Evolutionary conservation across 2,329 filamentous ascomycete species (phyloP).

Genomic region (Grosmannia serpens): DNA sequence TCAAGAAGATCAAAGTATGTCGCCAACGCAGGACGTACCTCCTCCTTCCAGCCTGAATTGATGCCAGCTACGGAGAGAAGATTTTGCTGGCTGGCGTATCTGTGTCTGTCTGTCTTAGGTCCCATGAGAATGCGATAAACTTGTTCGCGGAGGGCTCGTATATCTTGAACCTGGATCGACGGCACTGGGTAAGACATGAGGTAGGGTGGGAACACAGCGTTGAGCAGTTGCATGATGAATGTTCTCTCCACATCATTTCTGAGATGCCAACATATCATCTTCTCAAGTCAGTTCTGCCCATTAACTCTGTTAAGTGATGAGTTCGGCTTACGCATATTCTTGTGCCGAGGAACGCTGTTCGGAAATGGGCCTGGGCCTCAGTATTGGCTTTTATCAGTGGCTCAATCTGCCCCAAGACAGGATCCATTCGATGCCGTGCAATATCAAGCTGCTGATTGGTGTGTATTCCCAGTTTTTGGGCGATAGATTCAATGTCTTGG

Average conservation of each 20-base stretch:
- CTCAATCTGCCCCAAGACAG: constrained; percentile 3
- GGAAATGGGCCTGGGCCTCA: constrained; percentile 7
- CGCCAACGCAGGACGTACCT: constrained; percentile 7
- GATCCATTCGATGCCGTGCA: constrained; percentile 5
- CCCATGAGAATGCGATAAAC: constrained; percentile 8
- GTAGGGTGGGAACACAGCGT: constrained; percentile 14
- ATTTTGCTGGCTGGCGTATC: background rate
- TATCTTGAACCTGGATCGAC: constrained; percentile 2
- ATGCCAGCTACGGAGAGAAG: constrained; percentile 6
- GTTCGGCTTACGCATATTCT: constrained; percentile 10
- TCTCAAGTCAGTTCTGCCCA: background rate
- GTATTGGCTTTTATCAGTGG: constrained; percentile 5
- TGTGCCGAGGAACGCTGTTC: constrained; percentile 9
- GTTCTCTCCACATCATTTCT: background rate
- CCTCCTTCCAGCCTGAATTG: constrained; percentile 1
- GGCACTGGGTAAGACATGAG: constrained; percentile 9
- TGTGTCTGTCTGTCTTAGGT: background rate
- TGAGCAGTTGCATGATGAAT: constrained; percentile 11
- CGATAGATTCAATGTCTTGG: constrained; percentile 7
- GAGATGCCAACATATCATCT: constrained; percentile 12
- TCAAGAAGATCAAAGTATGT: constrained; percentile 5
- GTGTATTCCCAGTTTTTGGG: constrained; percentile 2
- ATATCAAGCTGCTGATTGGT: constrained; percentile 2
- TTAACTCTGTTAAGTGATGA: too few species aligned
- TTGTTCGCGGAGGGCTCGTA: constrained; percentile 6